phyloP scores from a whole-genome alignment of 331 rosid species.

The Arachis monticola region DNA sequence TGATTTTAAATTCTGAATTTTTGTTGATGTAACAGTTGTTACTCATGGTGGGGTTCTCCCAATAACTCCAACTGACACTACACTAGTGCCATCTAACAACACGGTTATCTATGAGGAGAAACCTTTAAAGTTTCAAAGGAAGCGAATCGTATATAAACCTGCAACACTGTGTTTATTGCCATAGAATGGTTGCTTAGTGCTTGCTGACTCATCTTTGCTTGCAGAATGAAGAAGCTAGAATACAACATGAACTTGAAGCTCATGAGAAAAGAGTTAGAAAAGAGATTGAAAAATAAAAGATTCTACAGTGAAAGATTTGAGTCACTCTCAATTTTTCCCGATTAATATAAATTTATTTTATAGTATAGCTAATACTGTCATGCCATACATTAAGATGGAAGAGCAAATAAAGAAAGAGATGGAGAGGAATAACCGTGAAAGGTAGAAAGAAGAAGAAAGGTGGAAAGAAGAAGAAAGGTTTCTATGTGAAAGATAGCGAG shows the following conservation, averaged over 20 bases:
- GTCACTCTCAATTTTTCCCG: too few relatives aligned
- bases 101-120: slow-evolving; percentile 57
- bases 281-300: slow-evolving; percentile 79
- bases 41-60: slow-evolving; percentile 53
- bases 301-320: slow-evolving; percentile 77
- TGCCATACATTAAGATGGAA: slow-evolving; percentile 56
- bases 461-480: slow-evolving; percentile 67
- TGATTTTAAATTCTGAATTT: too few relatives aligned
- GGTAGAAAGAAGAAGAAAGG: slow-evolving; percentile 78
- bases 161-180: slow-evolving; percentile 18
- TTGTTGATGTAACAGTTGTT: too few relatives aligned
- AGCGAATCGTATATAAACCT: slow-evolving; percentile 60
- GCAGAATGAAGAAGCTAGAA: slow-evolving; percentile 71
- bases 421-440: slow-evolving; percentile 78
- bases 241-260: slow-evolving; percentile 73
- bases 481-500: too few relatives aligned
- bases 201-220: too few relatives aligned
- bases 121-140: slow-evolving; percentile 56
- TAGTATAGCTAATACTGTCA: slow-evolving; percentile 33
- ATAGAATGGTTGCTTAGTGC: too few relatives aligned
- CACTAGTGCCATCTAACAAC: slow-evolving; percentile 48
- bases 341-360: slow-evolving; percentile 4
- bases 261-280: slow-evolving; percentile 71
- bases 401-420: slow-evolving; percentile 72
- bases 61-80: slow-evolving; percentile 48